These are phyloP conservation scores for Neonectria coccinea DNA, from an alignment of 2,329 filamentous ascomycete genomes.

Conservation along the genomic window DNA sequence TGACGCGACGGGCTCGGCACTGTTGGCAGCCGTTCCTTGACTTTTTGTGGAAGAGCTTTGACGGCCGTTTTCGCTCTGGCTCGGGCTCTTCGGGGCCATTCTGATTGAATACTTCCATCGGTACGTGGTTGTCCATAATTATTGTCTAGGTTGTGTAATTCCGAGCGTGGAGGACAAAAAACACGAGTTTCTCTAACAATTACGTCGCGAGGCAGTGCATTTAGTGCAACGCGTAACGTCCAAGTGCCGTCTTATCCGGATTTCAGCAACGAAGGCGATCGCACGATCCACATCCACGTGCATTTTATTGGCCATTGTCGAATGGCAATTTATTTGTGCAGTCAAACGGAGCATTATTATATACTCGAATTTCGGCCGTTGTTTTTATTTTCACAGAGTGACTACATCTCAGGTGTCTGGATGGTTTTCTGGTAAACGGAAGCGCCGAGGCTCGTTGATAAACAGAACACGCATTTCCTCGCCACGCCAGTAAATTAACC, in stretches of 20 bases:
- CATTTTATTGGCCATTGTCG: background rate
- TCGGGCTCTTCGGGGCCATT: background rate
- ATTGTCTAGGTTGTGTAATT: background rate
- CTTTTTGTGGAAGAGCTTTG: constrained; percentile 28
- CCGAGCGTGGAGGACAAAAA: background rate
- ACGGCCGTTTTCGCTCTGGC: constrained; percentile 14
- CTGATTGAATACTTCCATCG: background rate
- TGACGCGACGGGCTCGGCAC: constrained; percentile 24
- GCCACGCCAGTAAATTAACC: no score
- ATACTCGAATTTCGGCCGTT: background rate
- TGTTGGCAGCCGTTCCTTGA: constrained; percentile 27
- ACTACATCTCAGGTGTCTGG: no score
- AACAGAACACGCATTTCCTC: no score
- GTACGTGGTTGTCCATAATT: background rate
- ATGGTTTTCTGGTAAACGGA: no score
- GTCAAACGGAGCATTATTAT: no score
- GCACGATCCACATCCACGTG: background rate
- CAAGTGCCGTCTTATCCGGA: background rate
- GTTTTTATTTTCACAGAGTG: no score
- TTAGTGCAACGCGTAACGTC: no score
- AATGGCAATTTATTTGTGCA: no score
- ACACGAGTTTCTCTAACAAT: background rate
- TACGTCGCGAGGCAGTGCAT: background rate
- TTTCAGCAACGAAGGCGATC: background rate
- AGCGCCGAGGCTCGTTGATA: no score